These are phyloP conservation scores for Alternaria gaisen DNA, from an alignment of 2,329 filamentous ascomycete genomes.

Conservation along the genomic window DNA sequence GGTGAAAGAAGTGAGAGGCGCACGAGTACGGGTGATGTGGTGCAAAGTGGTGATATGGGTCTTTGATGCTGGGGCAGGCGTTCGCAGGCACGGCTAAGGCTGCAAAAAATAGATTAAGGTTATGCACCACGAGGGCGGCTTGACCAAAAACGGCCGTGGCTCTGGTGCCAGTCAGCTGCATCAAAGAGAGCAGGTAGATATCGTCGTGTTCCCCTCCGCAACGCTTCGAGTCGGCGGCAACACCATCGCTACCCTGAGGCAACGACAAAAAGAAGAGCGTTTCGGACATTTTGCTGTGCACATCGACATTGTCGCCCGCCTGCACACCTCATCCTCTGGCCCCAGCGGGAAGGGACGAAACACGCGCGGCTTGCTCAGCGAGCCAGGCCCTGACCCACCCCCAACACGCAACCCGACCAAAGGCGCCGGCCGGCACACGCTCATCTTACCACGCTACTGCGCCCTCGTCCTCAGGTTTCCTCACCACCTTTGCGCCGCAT, in stretches of 20 bases:
- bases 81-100: conserved; percentile 14
- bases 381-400: conserved; percentile 23
- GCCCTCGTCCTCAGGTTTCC: conserved; percentile 10
- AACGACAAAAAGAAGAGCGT: conserved; percentile 6
- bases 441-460: conserved; percentile 19
- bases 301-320: conserved; percentile 15
- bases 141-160: conserved; percentile 18
- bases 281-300: conserved; percentile 17
- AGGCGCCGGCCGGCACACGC: conserved; percentile 10
- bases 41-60: neutral
- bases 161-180: conserved; percentile 17
- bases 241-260: conserved; percentile 11
- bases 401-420: conserved; percentile 21
- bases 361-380: conserved; percentile 23
- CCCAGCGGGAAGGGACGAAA: conserved; percentile 29
- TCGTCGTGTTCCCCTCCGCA: conserved; percentile 3
- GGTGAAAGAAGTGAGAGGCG: neutral
- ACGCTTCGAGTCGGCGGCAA: conserved; percentile 9
- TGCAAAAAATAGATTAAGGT: conserved; percentile 32
- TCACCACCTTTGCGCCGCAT: conserved; percentile 7
- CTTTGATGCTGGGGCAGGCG: conserved; percentile 8
- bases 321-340: conserved; percentile 27
- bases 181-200: conserved; percentile 1
- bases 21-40: neutral
- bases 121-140: conserved; percentile 17